Evolutionary conservation across 1,139 yeast species (phyloP).

Genomic region (Taphrina betulina): DNA sequence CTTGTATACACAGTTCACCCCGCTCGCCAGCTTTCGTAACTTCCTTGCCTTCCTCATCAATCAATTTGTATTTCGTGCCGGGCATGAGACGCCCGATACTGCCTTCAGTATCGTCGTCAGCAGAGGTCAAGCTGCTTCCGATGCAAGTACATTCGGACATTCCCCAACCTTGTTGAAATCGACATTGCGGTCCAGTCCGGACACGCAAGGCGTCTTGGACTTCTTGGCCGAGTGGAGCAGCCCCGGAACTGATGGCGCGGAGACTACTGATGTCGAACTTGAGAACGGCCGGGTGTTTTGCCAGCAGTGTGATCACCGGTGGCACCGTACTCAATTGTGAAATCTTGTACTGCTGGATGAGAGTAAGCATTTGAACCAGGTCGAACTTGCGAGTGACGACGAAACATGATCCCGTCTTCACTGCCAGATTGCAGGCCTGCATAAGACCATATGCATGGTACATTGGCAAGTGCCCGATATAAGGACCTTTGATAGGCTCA

Average conservation of each 20-base stretch:
- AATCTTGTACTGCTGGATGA: conserved; percentile 42
- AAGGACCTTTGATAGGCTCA: conserved; percentile 5
- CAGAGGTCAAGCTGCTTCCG: conserved; percentile 40
- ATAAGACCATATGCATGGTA: conserved; percentile 47
- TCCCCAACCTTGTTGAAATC: conserved; percentile 34
- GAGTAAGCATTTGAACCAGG: conserved; percentile 42
- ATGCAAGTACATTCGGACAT: conserved; percentile 32
- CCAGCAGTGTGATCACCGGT: conserved; percentile 46
- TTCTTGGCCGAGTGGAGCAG: conserved; percentile 45
- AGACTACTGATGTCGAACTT: conserved; percentile 40
- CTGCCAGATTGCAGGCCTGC: conserved; percentile 40
- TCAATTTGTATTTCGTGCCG: conserved; percentile 51
- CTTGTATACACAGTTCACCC: conserved; percentile 82
- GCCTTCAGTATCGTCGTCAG: conserved; percentile 38
- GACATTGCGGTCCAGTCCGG: conserved; percentile 21
- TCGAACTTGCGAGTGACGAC: conserved; percentile 45
- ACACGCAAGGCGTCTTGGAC: conserved; percentile 18
- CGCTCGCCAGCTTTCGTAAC: conserved; percentile 51
- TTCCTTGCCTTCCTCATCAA: conserved; percentile 50
- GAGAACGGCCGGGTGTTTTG: conserved; percentile 45
- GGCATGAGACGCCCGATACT: conserved; percentile 53
- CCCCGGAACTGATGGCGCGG: conserved; percentile 43
- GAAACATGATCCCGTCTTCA: conserved; percentile 40
- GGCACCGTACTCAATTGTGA: conserved; percentile 44
- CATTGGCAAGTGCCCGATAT: conserved; percentile 43